Evolutionary conservation across 306 rosid species (phyloP).

Genomic region (Trifolium fragiferum): DNA sequence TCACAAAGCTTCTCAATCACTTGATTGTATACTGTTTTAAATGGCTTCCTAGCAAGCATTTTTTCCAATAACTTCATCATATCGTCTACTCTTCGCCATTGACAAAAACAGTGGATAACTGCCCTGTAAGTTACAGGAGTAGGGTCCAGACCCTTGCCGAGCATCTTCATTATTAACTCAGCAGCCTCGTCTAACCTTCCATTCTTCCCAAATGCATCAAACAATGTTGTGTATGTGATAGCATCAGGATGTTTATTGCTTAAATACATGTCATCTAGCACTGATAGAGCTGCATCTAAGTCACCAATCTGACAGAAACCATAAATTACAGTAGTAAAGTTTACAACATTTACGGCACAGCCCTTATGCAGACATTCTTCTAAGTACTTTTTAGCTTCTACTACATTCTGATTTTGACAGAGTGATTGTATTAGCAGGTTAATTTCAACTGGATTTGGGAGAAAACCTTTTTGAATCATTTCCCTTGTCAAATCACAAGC

Average conservation of each 20-base stretch:
- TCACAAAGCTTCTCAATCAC: slow-evolving; percentile 85
- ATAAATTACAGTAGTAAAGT: slow-evolving; percentile 81
- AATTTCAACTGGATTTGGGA: slow-evolving; percentile 81
- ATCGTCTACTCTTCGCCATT: slow-evolving; percentile 67
- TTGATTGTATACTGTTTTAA: slow-evolving; percentile 68
- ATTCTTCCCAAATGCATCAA: slow-evolving; percentile 74
- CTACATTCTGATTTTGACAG: slow-evolving; percentile 62
- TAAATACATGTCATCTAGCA: slow-evolving; percentile 88
- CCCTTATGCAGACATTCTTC: slow-evolving; percentile 78
- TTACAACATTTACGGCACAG: slow-evolving; percentile 79
- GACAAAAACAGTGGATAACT: slow-evolving; percentile 78
- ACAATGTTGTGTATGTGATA: slow-evolving; percentile 74
- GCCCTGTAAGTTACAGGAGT: slow-evolving; percentile 85
- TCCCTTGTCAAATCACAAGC: slow-evolving; percentile 72
- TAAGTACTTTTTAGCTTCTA: slow-evolving; percentile 72
- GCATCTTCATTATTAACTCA: slow-evolving; percentile 68
- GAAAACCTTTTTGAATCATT: slow-evolving; percentile 73
- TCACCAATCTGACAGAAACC: slow-evolving; percentile 81
- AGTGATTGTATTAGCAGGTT: slow-evolving; percentile 75
- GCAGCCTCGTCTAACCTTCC: slow-evolving; percentile 79
- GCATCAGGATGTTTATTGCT: slow-evolving; percentile 84
- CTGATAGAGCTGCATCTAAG: slow-evolving; percentile 73
- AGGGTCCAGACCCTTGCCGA: slow-evolving; percentile 72
- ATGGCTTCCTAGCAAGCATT: slow-evolving; percentile 66
- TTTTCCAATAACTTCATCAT: slow-evolving; percentile 68